phyloP scores from a whole-genome alignment of 2,329 filamentous ascomycete species.

The Fusarium heterosporum region DNA sequence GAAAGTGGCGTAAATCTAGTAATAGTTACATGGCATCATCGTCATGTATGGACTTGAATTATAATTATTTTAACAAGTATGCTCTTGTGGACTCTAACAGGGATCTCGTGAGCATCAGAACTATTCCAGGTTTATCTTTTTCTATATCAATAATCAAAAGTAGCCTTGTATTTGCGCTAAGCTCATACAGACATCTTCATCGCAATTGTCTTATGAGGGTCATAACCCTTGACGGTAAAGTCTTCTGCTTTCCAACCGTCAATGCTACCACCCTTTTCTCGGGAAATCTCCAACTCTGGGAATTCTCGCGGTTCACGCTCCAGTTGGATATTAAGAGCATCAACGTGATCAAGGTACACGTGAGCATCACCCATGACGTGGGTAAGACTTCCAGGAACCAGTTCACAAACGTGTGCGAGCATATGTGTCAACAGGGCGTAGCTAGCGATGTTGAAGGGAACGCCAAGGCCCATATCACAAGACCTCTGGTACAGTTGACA shows the following conservation, averaged over 20 bases:
- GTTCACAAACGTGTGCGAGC: conserved; percentile 86
- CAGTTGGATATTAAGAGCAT: conserved; percentile 84
- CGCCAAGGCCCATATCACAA: conserved; percentile 96
- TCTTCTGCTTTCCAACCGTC: conserved; percentile 93
- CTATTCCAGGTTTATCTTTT: conserved; percentile 37
- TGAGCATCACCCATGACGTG: conserved; percentile 99
- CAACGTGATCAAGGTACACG: conserved; percentile 92
- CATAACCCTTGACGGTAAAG: conserved; percentile 87
- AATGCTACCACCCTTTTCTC: conserved; percentile 77
- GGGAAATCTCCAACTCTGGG: conserved; percentile 78
- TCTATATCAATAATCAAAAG: conserved; percentile 3
- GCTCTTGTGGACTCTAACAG: not conserved
- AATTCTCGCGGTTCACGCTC: conserved; percentile 84
- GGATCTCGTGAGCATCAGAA: not conserved
- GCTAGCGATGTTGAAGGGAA: conserved; percentile 97
- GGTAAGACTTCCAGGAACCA: conserved; percentile 87
- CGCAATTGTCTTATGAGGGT: conserved; percentile 89
- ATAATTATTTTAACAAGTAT: not conserved
- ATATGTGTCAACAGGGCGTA: conserved; percentile 97
- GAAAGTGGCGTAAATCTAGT: not conserved
- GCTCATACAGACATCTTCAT: conserved; percentile 95
- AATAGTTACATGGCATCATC: not conserved
- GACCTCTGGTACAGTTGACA: conserved; percentile 93
- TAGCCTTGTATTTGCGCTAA: not conserved
- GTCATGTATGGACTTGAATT: not conserved